Conservation (phyloP, 306 rosid genomes). For the Albizia julibrissin region DNA sequence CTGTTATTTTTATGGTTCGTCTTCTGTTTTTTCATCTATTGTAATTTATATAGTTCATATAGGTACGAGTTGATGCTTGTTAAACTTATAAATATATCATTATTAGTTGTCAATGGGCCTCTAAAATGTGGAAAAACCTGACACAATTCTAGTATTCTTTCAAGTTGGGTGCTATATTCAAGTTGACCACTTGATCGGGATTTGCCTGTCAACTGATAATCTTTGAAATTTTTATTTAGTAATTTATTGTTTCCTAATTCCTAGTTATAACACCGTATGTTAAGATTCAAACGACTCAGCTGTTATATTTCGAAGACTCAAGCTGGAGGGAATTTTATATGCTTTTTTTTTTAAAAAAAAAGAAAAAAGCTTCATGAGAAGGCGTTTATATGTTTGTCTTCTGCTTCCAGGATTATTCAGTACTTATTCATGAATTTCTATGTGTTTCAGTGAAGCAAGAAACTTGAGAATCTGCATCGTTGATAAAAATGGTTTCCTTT, state of each 20-base stretch:
- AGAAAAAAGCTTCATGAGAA: not conserved
- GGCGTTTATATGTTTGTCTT: not conserved
- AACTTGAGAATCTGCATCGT: constrained; percentile 12
- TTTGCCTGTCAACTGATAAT: not conserved
- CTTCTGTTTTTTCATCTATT: not conserved
- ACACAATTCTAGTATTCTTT: not conserved
- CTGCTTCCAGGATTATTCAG: not conserved
- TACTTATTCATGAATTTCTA: not conserved
- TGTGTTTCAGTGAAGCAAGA: constrained; percentile 40
- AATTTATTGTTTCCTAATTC: not conserved
- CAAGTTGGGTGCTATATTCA: not conserved
- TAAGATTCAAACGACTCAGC: not conserved
- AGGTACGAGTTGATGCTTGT: not conserved
- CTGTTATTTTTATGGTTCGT: not conserved
- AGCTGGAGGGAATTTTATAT: not conserved
- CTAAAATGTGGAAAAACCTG: not conserved
- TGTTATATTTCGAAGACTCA: not conserved
- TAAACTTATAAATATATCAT: not conserved
- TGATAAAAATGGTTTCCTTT: constrained; percentile 58
- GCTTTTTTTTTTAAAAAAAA: not conserved
- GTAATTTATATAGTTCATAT: not conserved
- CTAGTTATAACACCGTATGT: not conserved
- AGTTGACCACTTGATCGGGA: not conserved
- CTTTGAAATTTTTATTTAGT: not conserved
- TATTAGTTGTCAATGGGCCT: not conserved